A percentile compares a stretch with the other conserved stretches of the same genome.
Conservation (phyloP, 1,139 yeast species). For the Diutina sp. region DNA sequence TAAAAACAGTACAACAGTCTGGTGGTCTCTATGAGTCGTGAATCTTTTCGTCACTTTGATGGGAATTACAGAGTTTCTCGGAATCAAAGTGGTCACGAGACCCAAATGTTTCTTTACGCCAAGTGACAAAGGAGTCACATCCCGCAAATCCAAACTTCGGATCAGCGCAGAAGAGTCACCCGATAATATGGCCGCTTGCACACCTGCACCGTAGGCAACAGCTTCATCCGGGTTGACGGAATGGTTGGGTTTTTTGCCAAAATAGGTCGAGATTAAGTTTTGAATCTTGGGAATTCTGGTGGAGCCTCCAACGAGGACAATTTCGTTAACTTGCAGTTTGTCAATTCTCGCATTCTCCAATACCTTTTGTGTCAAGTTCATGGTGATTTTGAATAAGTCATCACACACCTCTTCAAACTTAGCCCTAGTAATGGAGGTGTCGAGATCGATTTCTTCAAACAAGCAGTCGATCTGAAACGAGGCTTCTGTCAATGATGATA, state of each 20-base stretch:
- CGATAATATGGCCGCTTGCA: constrained; percentile 87
- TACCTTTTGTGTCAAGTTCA: constrained; percentile 89
- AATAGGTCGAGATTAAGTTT: constrained; percentile 77
- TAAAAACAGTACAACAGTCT: not conserved
- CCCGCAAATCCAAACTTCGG: constrained; percentile 3
- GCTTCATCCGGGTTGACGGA: constrained; percentile 88
- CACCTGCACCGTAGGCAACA: constrained; percentile 43
- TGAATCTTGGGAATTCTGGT: constrained; percentile 97
- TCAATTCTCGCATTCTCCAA: constrained; percentile 56
- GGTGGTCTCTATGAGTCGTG: not conserved
- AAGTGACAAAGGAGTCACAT: not conserved
- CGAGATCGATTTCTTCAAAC: constrained; percentile 89
- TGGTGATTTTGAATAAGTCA: constrained; percentile 76
- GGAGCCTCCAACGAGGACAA: constrained; percentile 94
- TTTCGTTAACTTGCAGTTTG: constrained; percentile 59
- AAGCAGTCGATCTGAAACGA: constrained; percentile 92
- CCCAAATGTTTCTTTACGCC: not conserved
- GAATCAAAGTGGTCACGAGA: not conserved
- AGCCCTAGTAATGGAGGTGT: constrained; percentile 55
- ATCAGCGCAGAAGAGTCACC: constrained; percentile 33
- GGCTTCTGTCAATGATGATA: constrained; percentile 81
- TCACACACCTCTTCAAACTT: constrained; percentile 88
- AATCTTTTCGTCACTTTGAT: not conserved
- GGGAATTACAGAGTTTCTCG: not conserved
- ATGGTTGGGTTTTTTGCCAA: constrained; percentile 88